Conservation (phyloP, 139 green algal genomes). For the Chlamydomonas incerta region DNA sequence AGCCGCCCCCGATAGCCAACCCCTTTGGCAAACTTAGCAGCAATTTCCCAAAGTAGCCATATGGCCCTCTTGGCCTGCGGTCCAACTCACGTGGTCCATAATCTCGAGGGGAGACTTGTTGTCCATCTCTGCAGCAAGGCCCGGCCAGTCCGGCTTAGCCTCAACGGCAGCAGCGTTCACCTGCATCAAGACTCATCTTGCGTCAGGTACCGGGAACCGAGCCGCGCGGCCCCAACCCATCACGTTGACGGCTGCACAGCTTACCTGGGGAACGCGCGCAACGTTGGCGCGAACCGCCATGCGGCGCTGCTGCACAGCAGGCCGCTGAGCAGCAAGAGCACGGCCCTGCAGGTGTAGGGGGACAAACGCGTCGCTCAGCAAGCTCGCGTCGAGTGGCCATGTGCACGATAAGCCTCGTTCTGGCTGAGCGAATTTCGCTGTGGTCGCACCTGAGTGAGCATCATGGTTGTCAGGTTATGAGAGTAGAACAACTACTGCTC, state of each 20-base stretch:
- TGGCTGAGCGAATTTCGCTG: too few species aligned
- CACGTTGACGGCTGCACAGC: slow-evolving; percentile 5
- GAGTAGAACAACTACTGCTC: background rate
- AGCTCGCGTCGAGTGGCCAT: too few species aligned
- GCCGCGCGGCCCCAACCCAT: background rate
- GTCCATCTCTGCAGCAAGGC: slow-evolving; percentile 76
- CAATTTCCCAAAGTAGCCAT: too few species aligned
- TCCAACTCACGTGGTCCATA: slow-evolving; percentile 91
- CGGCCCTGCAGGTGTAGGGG: background rate
- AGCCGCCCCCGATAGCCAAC: too few species aligned
- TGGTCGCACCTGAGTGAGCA: slow-evolving; percentile 29
- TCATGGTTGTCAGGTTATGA: background rate
- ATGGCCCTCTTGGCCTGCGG: too few species aligned
- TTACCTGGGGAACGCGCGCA: slow-evolving; percentile 17
- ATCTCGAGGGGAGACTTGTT: slow-evolving; percentile 90
- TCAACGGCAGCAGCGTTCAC: slow-evolving; percentile 52
- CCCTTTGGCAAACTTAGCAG: too few species aligned
- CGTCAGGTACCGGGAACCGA: background rate
- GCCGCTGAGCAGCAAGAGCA: slow-evolving; percentile 20
- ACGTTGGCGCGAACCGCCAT: slow-evolving; percentile 1
- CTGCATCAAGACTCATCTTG: background rate
- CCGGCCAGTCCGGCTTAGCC: slow-evolving; percentile 64
- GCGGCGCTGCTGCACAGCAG: background rate
- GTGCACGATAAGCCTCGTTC: background rate
- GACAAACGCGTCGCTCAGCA: too few species aligned